phyloP scores from a whole-genome alignment of 768 basidiomycete species.

The Austroboletus eburneus region DNA sequence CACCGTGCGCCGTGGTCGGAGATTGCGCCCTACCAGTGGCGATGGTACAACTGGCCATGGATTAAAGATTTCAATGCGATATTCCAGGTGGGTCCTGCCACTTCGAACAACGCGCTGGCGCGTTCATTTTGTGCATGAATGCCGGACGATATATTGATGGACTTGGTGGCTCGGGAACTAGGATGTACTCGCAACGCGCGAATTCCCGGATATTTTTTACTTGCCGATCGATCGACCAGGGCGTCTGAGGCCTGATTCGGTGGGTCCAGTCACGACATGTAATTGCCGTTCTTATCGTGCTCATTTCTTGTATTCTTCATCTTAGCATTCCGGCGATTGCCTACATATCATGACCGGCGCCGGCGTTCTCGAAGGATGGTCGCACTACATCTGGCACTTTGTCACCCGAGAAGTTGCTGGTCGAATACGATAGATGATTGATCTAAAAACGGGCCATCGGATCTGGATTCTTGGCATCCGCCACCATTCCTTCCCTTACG shows the following conservation, averaged over 20 bases:
- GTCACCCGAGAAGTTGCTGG: slow-evolving; percentile 36
- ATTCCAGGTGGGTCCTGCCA: slow-evolving; percentile 47
- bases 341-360: slow-evolving; percentile 44
- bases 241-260: slow-evolving; percentile 60
- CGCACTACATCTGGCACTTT: slow-evolving; percentile 49
- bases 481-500: too few species aligned
- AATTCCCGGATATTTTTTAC: slow-evolving; percentile 55
- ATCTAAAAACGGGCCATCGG: background rate
- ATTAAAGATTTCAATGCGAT: slow-evolving; percentile 54
- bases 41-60: slow-evolving; percentile 64
- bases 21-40: slow-evolving; percentile 40
- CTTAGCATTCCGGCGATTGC: slow-evolving; percentile 43
- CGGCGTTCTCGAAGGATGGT: slow-evolving; percentile 50
- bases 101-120: background rate
- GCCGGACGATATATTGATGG: slow-evolving; percentile 1
- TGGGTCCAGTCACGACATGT: slow-evolving; percentile 29
- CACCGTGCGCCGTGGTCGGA: slow-evolving; percentile 42
- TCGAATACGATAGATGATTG: slow-evolving; percentile 16
- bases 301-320: background rate
- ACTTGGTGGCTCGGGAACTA: slow-evolving; percentile 16
- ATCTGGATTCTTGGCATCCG: background rate
- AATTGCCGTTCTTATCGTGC: background rate
- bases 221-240: slow-evolving; percentile 59
- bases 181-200: slow-evolving; percentile 38
- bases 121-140: background rate